phyloP scores from a whole-genome alignment of 2,329 filamentous ascomycete species.

The Gaeumannomyces tritici region DNA sequence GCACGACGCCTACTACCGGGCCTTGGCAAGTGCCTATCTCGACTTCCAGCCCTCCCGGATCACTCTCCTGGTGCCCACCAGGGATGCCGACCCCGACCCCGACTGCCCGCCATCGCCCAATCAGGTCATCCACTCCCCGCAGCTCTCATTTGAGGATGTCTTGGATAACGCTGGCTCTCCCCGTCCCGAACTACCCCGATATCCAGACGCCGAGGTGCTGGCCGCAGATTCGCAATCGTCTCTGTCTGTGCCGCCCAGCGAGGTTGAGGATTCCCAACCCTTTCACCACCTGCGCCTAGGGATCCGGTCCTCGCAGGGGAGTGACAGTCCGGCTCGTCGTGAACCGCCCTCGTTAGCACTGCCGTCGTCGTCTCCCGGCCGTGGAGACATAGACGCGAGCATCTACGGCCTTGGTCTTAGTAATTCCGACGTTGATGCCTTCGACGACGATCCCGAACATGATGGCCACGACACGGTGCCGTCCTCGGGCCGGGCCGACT shows the following conservation, averaged over 20 bases:
- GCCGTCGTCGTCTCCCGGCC: background rate
- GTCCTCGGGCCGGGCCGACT: background rate
- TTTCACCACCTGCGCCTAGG: constrained; percentile 19
- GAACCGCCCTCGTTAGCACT: background rate
- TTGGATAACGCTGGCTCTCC: constrained; percentile 18
- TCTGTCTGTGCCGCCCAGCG: constrained; percentile 35
- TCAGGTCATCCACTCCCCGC: constrained; percentile 9
- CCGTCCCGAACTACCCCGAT: constrained; percentile 1
- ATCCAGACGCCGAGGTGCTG: constrained; percentile 8
- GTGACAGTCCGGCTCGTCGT: background rate
- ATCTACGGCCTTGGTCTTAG: too few species aligned
- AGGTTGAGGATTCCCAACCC: constrained; percentile 46
- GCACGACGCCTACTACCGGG: constrained; percentile 39
- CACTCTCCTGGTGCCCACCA: background rate
- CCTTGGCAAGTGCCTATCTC: constrained; percentile 41
- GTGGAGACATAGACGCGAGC: background rate
- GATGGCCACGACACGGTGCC: background rate
- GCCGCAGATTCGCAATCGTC: constrained; percentile 14
- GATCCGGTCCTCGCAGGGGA: background rate
- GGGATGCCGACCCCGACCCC: background rate
- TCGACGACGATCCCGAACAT: background rate
- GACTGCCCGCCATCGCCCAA: background rate
- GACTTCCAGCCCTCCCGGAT: constrained; percentile 27
- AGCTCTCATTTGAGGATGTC: constrained; percentile 20
- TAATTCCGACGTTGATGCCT: background rate